These are phyloP conservation scores for Metschnikowia kunwiensis DNA, from an alignment of 805 yeast species.

Conservation along the genomic window DNA sequence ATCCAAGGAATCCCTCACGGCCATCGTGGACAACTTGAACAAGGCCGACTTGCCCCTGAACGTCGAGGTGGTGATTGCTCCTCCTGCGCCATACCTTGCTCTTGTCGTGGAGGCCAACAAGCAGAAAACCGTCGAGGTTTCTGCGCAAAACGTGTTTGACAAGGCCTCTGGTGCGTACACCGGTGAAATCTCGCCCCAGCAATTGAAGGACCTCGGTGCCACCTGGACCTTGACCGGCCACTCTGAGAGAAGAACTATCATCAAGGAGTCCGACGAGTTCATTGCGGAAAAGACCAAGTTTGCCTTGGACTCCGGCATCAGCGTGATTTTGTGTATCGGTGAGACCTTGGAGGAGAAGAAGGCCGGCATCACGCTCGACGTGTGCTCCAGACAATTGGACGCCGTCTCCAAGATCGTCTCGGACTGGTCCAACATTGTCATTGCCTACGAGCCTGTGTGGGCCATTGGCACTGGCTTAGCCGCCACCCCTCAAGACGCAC, in stretches of 20 bases:
- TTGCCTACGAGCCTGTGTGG: conserved; percentile 99
- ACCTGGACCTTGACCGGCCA: conserved; percentile 96
- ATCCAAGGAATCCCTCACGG: conserved; percentile 75
- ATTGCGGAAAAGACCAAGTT: conserved; percentile 92
- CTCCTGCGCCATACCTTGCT: conserved; percentile 90
- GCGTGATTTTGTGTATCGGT: conserved; percentile 95
- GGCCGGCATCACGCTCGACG: conserved; percentile 79
- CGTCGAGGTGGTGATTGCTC: conserved; percentile 92
- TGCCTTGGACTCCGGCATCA: conserved; percentile 84
- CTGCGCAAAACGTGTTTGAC: conserved; percentile 88
- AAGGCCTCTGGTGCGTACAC: conserved; percentile 96
- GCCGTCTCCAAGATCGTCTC: conserved; percentile 77
- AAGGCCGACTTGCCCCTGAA: conserved; percentile 66
- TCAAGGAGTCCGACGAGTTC: conserved; percentile 85
- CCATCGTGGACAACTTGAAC: conserved; percentile 82
- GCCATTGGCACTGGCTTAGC: conserved; percentile 99
- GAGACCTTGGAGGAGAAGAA: conserved; percentile 96
- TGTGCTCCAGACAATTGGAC: conserved; percentile 82
- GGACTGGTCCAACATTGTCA: conserved; percentile 90
- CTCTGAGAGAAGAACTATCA: conserved; percentile 95
- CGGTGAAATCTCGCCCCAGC: conserved; percentile 90
- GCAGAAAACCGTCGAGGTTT: conserved; percentile 70
- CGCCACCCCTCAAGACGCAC: conserved; percentile 98
- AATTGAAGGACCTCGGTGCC: conserved; percentile 87
- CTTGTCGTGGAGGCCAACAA: conserved; percentile 67